Conservation (phyloP, 257 asterid species). For the Solanum sejunctum region DNA sequence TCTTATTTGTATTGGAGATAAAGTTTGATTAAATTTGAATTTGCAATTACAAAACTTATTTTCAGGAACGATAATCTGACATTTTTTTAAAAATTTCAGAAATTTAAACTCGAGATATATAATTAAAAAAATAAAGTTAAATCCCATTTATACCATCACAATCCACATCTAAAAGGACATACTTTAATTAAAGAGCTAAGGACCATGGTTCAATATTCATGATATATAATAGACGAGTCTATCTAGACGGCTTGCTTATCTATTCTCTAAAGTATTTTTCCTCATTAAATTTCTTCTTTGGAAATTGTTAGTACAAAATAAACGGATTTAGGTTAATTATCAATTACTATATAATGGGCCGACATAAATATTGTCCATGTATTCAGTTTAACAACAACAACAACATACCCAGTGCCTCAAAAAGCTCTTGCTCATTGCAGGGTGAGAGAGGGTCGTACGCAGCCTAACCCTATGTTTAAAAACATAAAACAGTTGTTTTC, state of each 20-base stretch:
- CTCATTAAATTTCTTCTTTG: not conserved
- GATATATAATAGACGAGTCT: not conserved
- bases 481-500: too few relatives aligned
- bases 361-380: not conserved
- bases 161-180: not conserved
- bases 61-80: not conserved
- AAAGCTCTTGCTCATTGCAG: too few relatives aligned
- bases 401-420: too few relatives aligned
- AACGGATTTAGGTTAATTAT: not conserved
- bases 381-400: too few relatives aligned
- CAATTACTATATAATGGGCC: not conserved
- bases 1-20: rapidly evolving
- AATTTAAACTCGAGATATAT: not conserved
- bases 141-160: rapidly evolving
- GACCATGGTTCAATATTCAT: not conserved
- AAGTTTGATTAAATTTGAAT: rapidly evolving
- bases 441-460: too few relatives aligned
- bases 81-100: not conserved
- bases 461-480: too few relatives aligned
- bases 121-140: not conserved
- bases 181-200: not conserved
- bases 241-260: not conserved
- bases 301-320: not conserved
- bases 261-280: not conserved
- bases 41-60: rapidly evolving